Evolutionary conservation across 257 asterid genomes (phyloP).

Genomic region (Capsicum chinense): DNA sequence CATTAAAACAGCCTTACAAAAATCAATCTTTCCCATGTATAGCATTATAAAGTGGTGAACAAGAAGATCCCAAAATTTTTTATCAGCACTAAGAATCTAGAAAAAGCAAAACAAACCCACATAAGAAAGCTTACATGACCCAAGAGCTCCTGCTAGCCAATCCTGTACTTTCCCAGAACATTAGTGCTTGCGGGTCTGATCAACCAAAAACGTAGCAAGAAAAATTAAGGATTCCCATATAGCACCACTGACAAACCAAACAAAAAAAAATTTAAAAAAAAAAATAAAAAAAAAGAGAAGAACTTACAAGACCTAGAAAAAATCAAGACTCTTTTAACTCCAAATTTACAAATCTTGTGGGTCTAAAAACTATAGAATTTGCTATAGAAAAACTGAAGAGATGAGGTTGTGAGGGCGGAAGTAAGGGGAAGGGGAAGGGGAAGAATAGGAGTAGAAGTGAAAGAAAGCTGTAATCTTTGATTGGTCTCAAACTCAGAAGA

Average conservation of each 20-base stretch:
- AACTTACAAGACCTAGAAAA: background rate
- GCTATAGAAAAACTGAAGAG: background rate
- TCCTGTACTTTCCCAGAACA: background rate
- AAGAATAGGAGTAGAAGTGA: background rate
- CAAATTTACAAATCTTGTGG: background rate
- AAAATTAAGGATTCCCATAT: background rate
- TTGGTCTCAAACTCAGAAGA: slow-evolving; percentile 8
- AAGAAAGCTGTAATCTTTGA: slow-evolving; percentile 4
- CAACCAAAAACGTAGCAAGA: background rate
- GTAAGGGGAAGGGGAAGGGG: background rate
- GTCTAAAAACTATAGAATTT: background rate
- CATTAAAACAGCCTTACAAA: background rate
- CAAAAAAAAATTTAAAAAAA: too few relatives aligned
- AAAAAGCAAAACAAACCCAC: background rate
- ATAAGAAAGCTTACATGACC: slow-evolving; percentile 15
- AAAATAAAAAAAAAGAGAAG: background rate
- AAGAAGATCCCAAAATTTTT: background rate
- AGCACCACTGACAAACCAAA: background rate
- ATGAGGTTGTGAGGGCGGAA: background rate
- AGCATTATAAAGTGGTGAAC: background rate
- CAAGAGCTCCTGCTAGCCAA: background rate
- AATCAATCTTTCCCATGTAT: background rate
- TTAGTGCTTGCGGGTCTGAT: background rate
- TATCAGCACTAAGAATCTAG: background rate
- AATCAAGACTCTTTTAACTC: background rate